Evolutionary conservation across 495 filamentous ascomycete genomes (phyloP), one percentile per base, ranked within the genome.

Genomic region (Delitschia confertaspora): DNA sequence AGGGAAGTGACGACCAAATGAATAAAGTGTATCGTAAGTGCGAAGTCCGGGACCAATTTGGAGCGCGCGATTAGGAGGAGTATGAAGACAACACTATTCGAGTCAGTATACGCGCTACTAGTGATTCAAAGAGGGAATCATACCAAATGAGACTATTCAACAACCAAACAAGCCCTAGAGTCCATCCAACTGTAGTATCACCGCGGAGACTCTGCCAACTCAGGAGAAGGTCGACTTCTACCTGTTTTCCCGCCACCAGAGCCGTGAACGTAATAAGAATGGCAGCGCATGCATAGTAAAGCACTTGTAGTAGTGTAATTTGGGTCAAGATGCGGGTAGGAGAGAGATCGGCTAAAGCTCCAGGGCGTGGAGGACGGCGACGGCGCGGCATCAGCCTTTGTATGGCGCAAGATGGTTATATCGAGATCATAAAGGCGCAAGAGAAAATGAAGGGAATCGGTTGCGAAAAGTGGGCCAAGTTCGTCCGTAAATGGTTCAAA

Each of bases 1-100:
- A 93, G 55, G 6, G 72, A 76, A 2, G 82, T 82, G 49, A 83
- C 61, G 41, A 93, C 46, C n/a, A 95, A 73, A 53, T 95, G 86
- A 22, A 95, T 67, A 63, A 82, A 76, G 66, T 94, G 87, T 18
- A 91, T 73, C 1, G 91, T 93, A 17, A 95, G 71, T 5, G 85
- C 80, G 61, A 99, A 99, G 61, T 99, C 91, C 47, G 83, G 83
- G 23, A 95, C 80, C 25, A 95, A 78, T 58, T 95, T 95, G 19
- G 81, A 87, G 40, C 88, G 84, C 21, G 80, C 80, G 49, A 95
- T 76, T 45, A 95, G 68, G 37, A 87, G 62, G 23, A 88, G 72
- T 25, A 91, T 74, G n/a, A 82, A 79, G 21, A 89, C 72, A 11
- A 84, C 78, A 53, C 82, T 87, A 42, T 42, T n/a, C 31, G 2